phyloP scores from a whole-genome alignment of 176 grass and related monocot species.

The Areca catechu region DNA sequence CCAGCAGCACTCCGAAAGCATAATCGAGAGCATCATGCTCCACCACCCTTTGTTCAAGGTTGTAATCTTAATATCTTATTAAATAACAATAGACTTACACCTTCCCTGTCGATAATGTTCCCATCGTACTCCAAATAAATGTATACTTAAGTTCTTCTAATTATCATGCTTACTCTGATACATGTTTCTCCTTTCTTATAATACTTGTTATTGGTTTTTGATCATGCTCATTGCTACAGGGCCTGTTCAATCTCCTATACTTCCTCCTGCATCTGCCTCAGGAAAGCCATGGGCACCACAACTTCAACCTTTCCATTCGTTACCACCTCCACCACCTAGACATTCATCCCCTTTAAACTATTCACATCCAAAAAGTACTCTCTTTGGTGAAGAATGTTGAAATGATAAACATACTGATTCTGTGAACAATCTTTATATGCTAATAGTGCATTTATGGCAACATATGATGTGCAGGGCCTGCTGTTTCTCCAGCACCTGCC shows the following conservation, averaged over 20 bases:
- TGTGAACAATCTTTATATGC: no score
- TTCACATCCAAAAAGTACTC: neutral
- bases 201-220: conserved; percentile 9
- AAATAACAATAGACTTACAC: no score
- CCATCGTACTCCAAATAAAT: conserved; percentile 23
- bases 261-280: conserved; percentile 24
- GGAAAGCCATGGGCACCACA: conserved; percentile 32
- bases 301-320: conserved; percentile 31
- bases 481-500: conserved; percentile 27
- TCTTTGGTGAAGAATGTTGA: no score
- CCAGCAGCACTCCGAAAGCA: conserved; percentile 23
- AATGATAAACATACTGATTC: no score
- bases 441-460: neutral
- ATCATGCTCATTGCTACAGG: conserved; percentile 38
- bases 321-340: conserved; percentile 30
- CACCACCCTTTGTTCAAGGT: conserved; percentile 13
- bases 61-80: conserved; percentile 9
- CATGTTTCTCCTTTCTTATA: conserved; percentile 6
- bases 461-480: conserved; percentile 17
- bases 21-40: conserved; percentile 22
- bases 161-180: neutral
- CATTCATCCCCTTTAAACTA: neutral
- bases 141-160: conserved; percentile 9
- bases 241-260: conserved; percentile 25
- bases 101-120: conserved; percentile 2